A percentile compares a stretch with the other conserved stretches of the same genome.
These are phyloP conservation scores for Hypoxylon sp. DNA, from an alignment of 2,329 filamentous ascomycete species.

Conservation along the genomic window DNA sequence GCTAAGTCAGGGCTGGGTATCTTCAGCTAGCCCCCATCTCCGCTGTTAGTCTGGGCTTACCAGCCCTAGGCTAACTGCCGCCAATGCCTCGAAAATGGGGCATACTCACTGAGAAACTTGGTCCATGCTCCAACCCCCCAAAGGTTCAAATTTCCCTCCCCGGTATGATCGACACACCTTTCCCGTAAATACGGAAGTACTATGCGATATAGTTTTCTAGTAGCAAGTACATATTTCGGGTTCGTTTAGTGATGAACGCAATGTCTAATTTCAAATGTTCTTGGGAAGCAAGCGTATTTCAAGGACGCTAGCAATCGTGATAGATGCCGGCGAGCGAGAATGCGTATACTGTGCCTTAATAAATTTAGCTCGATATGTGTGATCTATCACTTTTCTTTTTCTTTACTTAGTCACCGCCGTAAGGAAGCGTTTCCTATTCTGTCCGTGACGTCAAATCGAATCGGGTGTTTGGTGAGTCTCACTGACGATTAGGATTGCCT, in stretches of 20 bases:
- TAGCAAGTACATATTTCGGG: neutral
- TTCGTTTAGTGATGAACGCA: neutral
- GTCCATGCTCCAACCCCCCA: slow-evolving; percentile 15
- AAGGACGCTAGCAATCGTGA: neutral
- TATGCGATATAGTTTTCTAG: neutral
- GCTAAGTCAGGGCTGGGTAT: slow-evolving; percentile 4
- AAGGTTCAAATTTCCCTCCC: slow-evolving; percentile 37
- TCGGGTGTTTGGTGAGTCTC: slow-evolving; percentile 9
- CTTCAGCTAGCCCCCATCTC: slow-evolving; percentile 24
- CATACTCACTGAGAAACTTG: slow-evolving; percentile 20
- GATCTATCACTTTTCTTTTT: slow-evolving; percentile 16
- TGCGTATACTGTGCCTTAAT: neutral
- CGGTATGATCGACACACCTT: slow-evolving; percentile 27
- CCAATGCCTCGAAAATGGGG: neutral
- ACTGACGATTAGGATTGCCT: slow-evolving; percentile 18
- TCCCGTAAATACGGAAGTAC: neutral
- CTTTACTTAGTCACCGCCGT: slow-evolving; percentile 9
- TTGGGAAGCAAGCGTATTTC: neutral
- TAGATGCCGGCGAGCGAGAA: too few species aligned
- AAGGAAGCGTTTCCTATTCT: slow-evolving; percentile 7
- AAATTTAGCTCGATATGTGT: neutral
- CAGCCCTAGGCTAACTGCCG: slow-evolving; percentile 29
- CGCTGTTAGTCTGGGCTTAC: slow-evolving; percentile 10
- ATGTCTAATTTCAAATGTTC: neutral
- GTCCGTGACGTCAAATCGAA: slow-evolving; percentile 16